Conservation (phyloP, 805 yeast species). For the Barnettozyma wickerhamii region DNA sequence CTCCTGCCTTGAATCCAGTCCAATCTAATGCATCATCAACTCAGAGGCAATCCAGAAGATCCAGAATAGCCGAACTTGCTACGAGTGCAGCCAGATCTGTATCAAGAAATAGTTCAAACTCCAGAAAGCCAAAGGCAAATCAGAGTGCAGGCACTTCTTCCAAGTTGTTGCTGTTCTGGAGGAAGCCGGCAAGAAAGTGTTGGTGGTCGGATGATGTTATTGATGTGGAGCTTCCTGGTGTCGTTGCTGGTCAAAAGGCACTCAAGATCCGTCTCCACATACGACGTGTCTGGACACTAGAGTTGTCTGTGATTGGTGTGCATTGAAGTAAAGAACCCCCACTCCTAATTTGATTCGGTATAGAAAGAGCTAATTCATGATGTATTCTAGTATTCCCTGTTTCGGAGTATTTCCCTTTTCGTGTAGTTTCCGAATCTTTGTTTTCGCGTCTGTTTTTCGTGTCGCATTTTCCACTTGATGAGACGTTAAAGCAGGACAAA, state of each 20-base stretch:
- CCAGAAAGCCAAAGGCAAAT: conserved; percentile 22
- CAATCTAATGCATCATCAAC: conserved; percentile 29
- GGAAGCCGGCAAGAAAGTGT: conserved; percentile 97
- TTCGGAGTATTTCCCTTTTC: neutral
- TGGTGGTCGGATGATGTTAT: conserved; percentile 85
- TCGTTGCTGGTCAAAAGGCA: conserved; percentile 28
- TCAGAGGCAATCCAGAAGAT: conserved; percentile 39
- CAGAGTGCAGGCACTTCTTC: conserved; percentile 36
- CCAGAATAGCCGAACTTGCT: conserved; percentile 60
- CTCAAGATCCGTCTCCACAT: conserved; percentile 68
- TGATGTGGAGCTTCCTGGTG: conserved; percentile 36
- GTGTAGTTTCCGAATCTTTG: neutral
- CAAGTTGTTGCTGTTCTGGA: conserved; percentile 87
- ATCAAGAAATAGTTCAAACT: conserved; percentile 32
- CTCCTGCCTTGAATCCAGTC: conserved; percentile 40
- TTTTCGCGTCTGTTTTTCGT: neutral
- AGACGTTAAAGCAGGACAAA: too few relatives aligned
- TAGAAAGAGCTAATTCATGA: too few relatives aligned
- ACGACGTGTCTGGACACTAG: conserved; percentile 96
- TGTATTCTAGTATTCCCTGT: neutral
- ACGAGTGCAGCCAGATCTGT: conserved; percentile 51
- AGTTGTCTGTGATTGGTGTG: conserved; percentile 84
- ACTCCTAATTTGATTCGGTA: too few relatives aligned
- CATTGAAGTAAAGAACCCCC: too few relatives aligned
- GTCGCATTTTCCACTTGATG: too few relatives aligned